Evolutionary conservation across 2,329 filamentous ascomycete species (phyloP).

Genomic region (Eutypa lata): DNA sequence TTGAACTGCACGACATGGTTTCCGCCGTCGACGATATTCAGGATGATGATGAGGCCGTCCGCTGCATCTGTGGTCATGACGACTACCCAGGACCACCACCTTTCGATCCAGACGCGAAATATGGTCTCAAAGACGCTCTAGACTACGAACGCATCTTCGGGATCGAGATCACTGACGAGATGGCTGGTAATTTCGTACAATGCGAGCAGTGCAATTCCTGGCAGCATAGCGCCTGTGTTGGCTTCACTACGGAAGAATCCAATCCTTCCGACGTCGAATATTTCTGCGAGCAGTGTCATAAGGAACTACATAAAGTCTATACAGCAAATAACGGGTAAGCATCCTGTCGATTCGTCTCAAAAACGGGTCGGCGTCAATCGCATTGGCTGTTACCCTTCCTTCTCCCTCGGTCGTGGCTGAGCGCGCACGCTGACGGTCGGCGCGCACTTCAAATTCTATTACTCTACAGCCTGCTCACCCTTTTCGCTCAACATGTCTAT

Average conservation of each 20-base stretch:
- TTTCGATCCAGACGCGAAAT: conserved; percentile 53
- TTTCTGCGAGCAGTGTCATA: conserved; percentile 92
- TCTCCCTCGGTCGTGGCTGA: conserved; percentile 20
- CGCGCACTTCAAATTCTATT: conserved; percentile 16
- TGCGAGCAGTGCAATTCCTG: conserved; percentile 98
- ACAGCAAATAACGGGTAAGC: conserved; percentile 82
- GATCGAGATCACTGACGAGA: conserved; percentile 72
- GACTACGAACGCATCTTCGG: conserved; percentile 56
- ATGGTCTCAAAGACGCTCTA: conserved; percentile 53
- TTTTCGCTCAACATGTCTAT: conserved; percentile 16
- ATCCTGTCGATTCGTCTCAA: conserved; percentile 7
- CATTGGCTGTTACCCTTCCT: conserved; percentile 5
- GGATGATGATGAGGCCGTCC: conserved; percentile 89
- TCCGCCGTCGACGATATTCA: conserved; percentile 64
- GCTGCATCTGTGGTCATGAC: conserved; percentile 90
- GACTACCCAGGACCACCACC: conserved; percentile 86
- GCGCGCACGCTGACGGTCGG: conserved; percentile 14
- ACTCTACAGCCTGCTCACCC: conserved; percentile 11
- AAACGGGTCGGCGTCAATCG: conserved; percentile 8
- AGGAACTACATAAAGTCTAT: conserved; percentile 84
- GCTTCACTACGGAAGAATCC: conserved; percentile 89
- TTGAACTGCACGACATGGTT: conserved; percentile 46
- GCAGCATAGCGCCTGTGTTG: conserved; percentile 97
- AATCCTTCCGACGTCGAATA: conserved; percentile 82
- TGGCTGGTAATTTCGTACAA: conserved; percentile 94